Percentiles rank a stretch among this genome's conserved stretches.
Conservation (phyloP, 2,329 filamentous ascomycete species). For the Neopestalotiopsis sp. region DNA sequence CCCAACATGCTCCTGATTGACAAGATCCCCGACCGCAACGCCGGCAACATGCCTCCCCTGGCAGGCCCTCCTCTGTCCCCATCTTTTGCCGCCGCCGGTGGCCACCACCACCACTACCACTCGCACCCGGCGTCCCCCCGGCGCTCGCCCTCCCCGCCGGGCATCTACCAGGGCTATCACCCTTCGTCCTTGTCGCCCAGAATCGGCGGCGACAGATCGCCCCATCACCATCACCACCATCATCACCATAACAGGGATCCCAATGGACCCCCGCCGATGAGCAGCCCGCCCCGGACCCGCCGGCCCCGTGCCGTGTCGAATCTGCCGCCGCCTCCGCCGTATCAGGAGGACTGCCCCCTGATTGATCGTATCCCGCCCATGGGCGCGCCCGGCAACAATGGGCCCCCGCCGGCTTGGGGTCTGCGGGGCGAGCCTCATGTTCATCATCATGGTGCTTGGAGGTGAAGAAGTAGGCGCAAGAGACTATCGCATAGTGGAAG, state of each 20-base stretch:
- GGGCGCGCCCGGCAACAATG: conserved; percentile 4
- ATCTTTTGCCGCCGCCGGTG: neutral
- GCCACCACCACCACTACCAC: no score
- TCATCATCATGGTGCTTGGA: neutral
- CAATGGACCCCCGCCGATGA: neutral
- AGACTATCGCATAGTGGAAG: no score
- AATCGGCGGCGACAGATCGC: neutral
- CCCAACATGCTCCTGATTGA: neutral
- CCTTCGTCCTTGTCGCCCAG: neutral
- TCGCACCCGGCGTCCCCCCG: neutral
- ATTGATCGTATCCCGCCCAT: conserved; percentile 10
- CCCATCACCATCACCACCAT: neutral
- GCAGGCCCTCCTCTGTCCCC: neutral
- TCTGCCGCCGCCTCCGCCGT: conserved; percentile 1
- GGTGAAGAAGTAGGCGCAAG: neutral
- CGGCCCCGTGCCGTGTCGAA: neutral
- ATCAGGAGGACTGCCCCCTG: conserved; percentile 2
- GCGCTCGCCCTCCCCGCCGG: neutral
- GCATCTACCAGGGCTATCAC: neutral
- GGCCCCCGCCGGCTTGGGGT: neutral
- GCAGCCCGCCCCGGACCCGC: neutral
- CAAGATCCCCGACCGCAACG: conserved; percentile 8
- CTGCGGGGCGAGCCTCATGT: neutral
- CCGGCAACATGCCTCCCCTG: conserved; percentile 1
- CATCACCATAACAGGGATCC: neutral